Conservation (phyloP, 2,329 filamentous ascomycete species). For the Curvularia spicifera region DNA sequence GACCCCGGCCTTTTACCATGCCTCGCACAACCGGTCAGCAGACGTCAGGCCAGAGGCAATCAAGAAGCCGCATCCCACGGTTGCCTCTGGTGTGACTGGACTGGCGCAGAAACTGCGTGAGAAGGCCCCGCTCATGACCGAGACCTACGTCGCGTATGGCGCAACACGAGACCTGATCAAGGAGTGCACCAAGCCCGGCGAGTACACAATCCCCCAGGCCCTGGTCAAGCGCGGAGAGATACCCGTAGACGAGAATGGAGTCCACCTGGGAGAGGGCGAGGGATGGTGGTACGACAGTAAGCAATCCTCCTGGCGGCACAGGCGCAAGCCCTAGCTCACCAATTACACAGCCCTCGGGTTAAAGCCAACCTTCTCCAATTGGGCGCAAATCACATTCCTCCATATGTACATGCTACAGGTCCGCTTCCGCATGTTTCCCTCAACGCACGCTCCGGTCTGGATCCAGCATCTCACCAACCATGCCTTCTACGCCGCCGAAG, state of each 20-base stretch:
- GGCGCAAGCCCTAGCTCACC: conserved; percentile 18
- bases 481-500: conserved; percentile 89
- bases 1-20: conserved; percentile 32
- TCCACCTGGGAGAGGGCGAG: conserved; percentile 77
- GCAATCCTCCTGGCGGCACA: conserved; percentile 27
- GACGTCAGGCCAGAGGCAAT: conserved; percentile 25
- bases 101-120: conserved; percentile 42
- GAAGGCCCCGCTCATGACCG: conserved; percentile 49
- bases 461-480: conserved; percentile 92
- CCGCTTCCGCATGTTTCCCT: conserved; percentile 78
- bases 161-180: conserved; percentile 80
- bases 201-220: conserved; percentile 76
- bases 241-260: conserved; percentile 74
- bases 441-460: conserved; percentile 73
- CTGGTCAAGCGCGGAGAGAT: conserved; percentile 70
- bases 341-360: conserved; percentile 72
- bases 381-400: conserved; percentile 94
- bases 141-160: conserved; percentile 80
- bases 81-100: conserved; percentile 25
- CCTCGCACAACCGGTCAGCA: conserved; percentile 26
- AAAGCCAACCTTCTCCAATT: conserved; percentile 87
- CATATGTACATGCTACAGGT: conserved; percentile 93
- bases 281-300: conserved; percentile 84
- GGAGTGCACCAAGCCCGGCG: conserved; percentile 73
- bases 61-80: conserved; percentile 26